Evolutionary conservation across 2,329 filamentous ascomycete genomes (phyloP).

Genomic region (Tolypocladium tundrense): DNA sequence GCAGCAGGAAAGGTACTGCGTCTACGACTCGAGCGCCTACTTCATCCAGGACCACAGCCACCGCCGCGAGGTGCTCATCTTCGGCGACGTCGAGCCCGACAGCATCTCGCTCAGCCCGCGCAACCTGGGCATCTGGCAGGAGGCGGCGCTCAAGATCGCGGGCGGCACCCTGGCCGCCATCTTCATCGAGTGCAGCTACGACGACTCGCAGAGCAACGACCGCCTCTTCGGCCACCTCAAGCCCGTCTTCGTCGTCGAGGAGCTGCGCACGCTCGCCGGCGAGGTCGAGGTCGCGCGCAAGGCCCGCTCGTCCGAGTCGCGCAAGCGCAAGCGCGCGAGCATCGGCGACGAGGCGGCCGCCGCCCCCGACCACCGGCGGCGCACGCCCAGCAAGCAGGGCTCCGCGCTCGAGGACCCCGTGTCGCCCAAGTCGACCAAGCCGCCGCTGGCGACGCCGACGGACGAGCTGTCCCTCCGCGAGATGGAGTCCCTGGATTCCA

Average conservation of each 20-base stretch:
- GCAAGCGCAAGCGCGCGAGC: slow-evolving; percentile 55
- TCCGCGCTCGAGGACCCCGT: slow-evolving; percentile 32
- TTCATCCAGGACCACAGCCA: slow-evolving; percentile 72
- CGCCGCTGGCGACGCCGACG: slow-evolving; percentile 32
- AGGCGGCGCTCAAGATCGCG: slow-evolving; percentile 77
- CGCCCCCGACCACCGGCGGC: slow-evolving; percentile 8
- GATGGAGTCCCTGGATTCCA: slow-evolving; percentile 16
- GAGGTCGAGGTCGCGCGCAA: slow-evolving; percentile 51
- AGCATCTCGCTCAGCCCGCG: slow-evolving; percentile 71
- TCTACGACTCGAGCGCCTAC: slow-evolving; percentile 84
- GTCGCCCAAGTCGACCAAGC: slow-evolving; percentile 38
- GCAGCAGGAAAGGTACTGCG: slow-evolving; percentile 46
- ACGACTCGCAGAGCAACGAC: slow-evolving; percentile 66
- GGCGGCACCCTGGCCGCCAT: slow-evolving; percentile 64
- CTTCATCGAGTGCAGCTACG: slow-evolving; percentile 94
- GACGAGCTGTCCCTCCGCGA: slow-evolving; percentile 33
- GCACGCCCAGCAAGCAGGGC: slow-evolving; percentile 9
- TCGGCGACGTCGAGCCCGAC: slow-evolving; percentile 93
- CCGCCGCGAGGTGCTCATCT: slow-evolving; percentile 75
- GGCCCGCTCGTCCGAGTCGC: slow-evolving; percentile 27
- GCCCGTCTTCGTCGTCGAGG: slow-evolving; percentile 70
- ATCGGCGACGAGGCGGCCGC: slow-evolving; percentile 9
- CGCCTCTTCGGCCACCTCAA: slow-evolving; percentile 83
- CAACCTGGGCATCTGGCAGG: slow-evolving; percentile 75
- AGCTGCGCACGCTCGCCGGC: slow-evolving; percentile 60